Conservation (phyloP, 192 early-diverging fungal genomes). For the Gryganskiella cystojenkinii region DNA sequence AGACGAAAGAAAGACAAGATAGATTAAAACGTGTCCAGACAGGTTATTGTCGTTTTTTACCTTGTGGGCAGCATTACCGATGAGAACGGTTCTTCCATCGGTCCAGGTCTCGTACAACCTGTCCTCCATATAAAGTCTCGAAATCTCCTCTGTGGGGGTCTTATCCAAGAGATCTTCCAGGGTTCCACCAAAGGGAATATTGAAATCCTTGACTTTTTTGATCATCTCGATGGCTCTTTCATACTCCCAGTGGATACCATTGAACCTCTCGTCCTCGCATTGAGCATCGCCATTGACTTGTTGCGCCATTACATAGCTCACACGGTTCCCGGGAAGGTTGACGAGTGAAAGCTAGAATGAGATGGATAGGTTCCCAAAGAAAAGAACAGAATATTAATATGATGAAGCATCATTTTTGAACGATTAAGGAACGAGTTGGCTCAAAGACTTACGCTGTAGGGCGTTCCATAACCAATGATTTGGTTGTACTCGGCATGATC, state of each 20-base stretch:
- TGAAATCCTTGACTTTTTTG: slow-evolving; percentile 4
- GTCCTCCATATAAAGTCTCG: not conserved
- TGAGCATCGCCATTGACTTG: not conserved
- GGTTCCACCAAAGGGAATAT: not conserved
- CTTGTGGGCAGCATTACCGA: too few species aligned
- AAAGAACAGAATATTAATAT: not conserved
- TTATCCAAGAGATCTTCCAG: slow-evolving; percentile 8
- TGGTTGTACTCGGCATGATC: not conserved
- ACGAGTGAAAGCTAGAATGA: too few species aligned
- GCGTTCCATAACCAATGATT: not conserved
- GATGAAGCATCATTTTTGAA: not conserved
- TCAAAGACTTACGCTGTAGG: not conserved
- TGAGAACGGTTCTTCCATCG: too few species aligned
- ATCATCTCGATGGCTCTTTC: not conserved
- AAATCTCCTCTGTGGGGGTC: slow-evolving; percentile 1
- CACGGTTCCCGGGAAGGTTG: slow-evolving; percentile 6
- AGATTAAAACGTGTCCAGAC: too few species aligned
- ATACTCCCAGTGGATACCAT: slow-evolving; percentile 11
- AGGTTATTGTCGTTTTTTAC: too few species aligned
- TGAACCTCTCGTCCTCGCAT: not conserved
- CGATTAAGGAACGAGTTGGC: too few species aligned
- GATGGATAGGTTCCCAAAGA: too few species aligned
- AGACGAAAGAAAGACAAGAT: too few species aligned
- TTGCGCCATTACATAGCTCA: not conserved
- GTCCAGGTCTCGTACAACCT: not conserved